phyloP scores from a whole-genome alignment of 345 rosid genomes.

The Reutealis trisperma region DNA sequence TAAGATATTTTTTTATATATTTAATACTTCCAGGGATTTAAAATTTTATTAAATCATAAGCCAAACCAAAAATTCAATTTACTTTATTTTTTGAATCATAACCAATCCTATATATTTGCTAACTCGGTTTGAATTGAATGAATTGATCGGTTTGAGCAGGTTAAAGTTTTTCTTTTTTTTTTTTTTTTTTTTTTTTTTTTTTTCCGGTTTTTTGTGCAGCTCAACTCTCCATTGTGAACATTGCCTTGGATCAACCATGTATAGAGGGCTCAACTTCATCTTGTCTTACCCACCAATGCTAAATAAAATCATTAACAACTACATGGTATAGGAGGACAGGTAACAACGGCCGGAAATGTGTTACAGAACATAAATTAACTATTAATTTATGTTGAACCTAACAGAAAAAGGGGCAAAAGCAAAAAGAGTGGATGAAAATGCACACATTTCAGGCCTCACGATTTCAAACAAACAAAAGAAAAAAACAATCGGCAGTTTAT shows the following conservation, averaged over 20 bases:
- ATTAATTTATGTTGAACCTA: constrained; percentile 2
- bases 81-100: too few species aligned
- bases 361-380: not conserved
- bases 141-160: too few species aligned
- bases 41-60: too few species aligned
- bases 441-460: not conserved
- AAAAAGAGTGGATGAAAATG: not conserved
- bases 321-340: not conserved
- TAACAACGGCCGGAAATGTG: not conserved
- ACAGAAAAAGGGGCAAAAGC: not conserved
- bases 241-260: not conserved
- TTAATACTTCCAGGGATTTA: too few species aligned
- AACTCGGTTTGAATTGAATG: too few species aligned
- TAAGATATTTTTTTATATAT: too few species aligned
- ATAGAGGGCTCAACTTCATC: not conserved
- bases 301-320: not conserved
- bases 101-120: too few species aligned
- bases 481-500: not conserved
- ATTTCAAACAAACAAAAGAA: constrained; percentile 2
- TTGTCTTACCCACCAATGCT: not conserved
- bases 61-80: too few species aligned
- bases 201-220: too few species aligned
- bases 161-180: too few species aligned
- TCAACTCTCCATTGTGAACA: not conserved
- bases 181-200: too few species aligned